Evolutionary conservation across 2,329 filamentous ascomycete genomes (phyloP).

Genomic region (Torrubiellomyces zombiae): DNA sequence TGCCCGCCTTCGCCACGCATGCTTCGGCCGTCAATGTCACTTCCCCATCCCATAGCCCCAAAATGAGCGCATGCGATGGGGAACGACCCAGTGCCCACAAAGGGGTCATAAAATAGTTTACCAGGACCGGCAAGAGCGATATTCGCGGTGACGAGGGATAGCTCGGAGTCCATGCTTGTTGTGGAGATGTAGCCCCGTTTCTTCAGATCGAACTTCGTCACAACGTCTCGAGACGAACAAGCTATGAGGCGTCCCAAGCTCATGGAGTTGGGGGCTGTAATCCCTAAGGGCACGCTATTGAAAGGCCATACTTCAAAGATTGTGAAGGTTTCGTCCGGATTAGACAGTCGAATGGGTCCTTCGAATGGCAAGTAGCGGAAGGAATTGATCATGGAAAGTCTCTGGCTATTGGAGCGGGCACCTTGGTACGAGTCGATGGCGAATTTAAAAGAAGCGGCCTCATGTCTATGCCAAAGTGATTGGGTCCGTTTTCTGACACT

Average conservation of each 20-base stretch:
- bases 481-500: constrained; percentile 42
- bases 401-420: constrained; percentile 44
- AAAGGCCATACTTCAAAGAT: constrained; percentile 69
- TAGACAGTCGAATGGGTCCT: constrained; percentile 62
- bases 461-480: constrained; percentile 51
- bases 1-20: constrained; percentile 54
- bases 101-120: constrained; percentile 84
- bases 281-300: constrained; percentile 28
- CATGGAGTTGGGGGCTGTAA: constrained; percentile 38
- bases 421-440: constrained; percentile 68
- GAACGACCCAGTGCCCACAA: constrained; percentile 90
- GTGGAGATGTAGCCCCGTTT: constrained; percentile 88
- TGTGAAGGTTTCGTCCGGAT: constrained; percentile 57
- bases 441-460: constrained; percentile 60
- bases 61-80: constrained; percentile 82
- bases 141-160: constrained; percentile 83
- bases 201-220: constrained; percentile 72
- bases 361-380: constrained; percentile 65
- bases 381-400: constrained; percentile 62
- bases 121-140: constrained; percentile 69
- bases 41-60: constrained; percentile 67
- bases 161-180: constrained; percentile 92
- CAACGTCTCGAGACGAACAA: constrained; percentile 47
- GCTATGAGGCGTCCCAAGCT: constrained; percentile 61
- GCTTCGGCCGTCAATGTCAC: constrained; percentile 83